Percentiles rank a stretch among this genome's conserved stretches.
phyloP scores from a whole-genome alignment of 2,329 filamentous ascomycete genomes.

The Neurospora sp. region DNA sequence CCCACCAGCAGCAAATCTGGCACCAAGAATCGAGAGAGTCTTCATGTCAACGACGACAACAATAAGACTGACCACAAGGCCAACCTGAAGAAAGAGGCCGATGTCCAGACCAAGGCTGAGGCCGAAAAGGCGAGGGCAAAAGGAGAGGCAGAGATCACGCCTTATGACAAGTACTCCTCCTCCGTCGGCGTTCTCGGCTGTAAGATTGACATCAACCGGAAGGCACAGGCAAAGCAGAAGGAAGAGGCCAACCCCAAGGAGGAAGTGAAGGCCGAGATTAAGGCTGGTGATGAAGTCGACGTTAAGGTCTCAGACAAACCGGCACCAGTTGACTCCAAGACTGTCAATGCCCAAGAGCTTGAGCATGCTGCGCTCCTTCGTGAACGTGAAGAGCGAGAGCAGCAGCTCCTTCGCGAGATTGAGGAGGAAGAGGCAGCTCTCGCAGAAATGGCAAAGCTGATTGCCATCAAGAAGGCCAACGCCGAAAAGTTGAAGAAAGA shows the following conservation, averaged over 20 bases:
- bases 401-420: background rate
- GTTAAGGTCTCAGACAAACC: background rate
- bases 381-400: background rate
- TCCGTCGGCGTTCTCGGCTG: conserved; percentile 48
- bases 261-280: background rate
- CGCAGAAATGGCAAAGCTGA: background rate
- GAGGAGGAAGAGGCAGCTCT: background rate
- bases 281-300: background rate
- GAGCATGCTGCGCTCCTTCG: background rate
- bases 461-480: background rate
- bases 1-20: background rate
- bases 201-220: conserved; percentile 46
- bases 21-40: background rate
- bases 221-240: background rate
- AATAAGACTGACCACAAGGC: background rate
- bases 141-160: conserved; percentile 27
- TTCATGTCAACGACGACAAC: background rate
- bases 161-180: conserved; percentile 43
- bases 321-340: background rate
- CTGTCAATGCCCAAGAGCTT: background rate
- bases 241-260: background rate
- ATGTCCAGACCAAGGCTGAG: too few species aligned
- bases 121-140: too few species aligned
- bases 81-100: background rate
- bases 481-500: background rate